These are phyloP conservation scores for Anthracocystis setariae DNA, from an alignment of 1,284 basidiomycete genomes.

Conservation along the genomic window DNA sequence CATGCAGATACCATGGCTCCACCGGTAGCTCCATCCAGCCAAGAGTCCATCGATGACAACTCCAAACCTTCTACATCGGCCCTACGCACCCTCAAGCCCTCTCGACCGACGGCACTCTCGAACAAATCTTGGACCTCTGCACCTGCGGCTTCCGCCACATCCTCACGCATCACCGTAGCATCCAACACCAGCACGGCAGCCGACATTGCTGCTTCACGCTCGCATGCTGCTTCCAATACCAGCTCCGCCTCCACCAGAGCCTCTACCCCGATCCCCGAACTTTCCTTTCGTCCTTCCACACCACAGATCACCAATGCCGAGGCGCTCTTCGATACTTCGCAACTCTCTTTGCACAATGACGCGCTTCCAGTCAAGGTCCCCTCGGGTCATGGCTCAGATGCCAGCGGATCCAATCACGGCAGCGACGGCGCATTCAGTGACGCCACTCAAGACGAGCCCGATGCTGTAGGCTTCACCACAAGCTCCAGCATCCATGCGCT, in stretches of 20 bases:
- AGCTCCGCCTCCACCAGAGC: constrained; percentile 31
- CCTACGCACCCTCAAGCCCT: constrained; percentile 4
- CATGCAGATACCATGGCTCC: constrained; percentile 11
- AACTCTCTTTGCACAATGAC: background rate
- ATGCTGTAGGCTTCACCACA: constrained; percentile 25
- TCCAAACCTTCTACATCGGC: constrained; percentile 5
- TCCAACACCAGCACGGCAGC: constrained; percentile 40
- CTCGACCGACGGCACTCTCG: constrained; percentile 19
- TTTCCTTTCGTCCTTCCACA: constrained; percentile 17
- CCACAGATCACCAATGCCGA: constrained; percentile 9
- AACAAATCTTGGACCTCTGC: constrained; percentile 39
- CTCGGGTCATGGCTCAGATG: constrained; percentile 7
- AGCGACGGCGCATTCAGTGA: constrained; percentile 27
- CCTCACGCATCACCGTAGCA: constrained; percentile 31
- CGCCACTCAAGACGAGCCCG: constrained; percentile 24
- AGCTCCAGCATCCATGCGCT: constrained; percentile 43
- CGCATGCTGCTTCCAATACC: constrained; percentile 7
- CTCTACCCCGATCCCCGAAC: constrained; percentile 29
- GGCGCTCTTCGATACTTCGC: background rate
- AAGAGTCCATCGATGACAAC: constrained; percentile 8
- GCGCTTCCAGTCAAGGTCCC: constrained; percentile 2
- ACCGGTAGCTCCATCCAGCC: constrained; percentile 7
- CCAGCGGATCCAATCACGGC: constrained; percentile 1
- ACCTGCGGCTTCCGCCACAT: constrained; percentile 21
- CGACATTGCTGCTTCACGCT: constrained; percentile 11